Conservation (phyloP, 805 yeast genomes). For the Yarrowia porcina region DNA sequence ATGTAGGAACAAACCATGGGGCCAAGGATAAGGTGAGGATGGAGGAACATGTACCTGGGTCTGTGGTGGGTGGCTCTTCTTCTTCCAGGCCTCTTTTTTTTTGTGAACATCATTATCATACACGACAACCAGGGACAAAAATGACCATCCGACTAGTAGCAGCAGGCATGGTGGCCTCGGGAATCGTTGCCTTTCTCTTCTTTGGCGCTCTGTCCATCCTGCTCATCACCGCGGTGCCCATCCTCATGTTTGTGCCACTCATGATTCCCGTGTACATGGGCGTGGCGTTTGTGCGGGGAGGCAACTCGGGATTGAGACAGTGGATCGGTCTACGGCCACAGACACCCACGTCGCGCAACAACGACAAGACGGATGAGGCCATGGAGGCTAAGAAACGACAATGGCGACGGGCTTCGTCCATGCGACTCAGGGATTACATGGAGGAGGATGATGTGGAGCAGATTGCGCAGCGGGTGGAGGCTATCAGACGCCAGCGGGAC, state of each 20-base stretch:
- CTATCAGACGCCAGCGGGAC: slow-evolving; percentile 11
- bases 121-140: background rate
- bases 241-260: slow-evolving; percentile 16
- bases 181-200: slow-evolving; percentile 15
- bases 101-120: background rate
- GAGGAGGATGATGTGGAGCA: slow-evolving; percentile 16
- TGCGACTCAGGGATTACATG: slow-evolving; percentile 3
- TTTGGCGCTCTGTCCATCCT: slow-evolving; percentile 22
- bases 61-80: background rate
- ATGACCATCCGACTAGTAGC: slow-evolving; percentile 20
- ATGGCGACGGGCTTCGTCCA: slow-evolving; percentile 14
- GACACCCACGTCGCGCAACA: slow-evolving; percentile 16
- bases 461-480: slow-evolving; percentile 19
- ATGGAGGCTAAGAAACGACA: slow-evolving; percentile 22
- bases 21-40: slow-evolving; percentile 8
- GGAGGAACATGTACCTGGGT: too few relatives aligned
- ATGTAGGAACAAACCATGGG: slow-evolving; percentile 10
- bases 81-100: background rate
- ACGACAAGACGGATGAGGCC: slow-evolving; percentile 27
- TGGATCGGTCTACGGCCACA: slow-evolving; percentile 8
- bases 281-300: slow-evolving; percentile 7
- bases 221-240: slow-evolving; percentile 14
- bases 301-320: slow-evolving; percentile 10
- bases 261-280: slow-evolving; percentile 15
- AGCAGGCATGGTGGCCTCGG: slow-evolving; percentile 3